Evolutionary conservation across 129 eudicot genomes (phyloP).

Genomic region (Centella asiatica): DNA sequence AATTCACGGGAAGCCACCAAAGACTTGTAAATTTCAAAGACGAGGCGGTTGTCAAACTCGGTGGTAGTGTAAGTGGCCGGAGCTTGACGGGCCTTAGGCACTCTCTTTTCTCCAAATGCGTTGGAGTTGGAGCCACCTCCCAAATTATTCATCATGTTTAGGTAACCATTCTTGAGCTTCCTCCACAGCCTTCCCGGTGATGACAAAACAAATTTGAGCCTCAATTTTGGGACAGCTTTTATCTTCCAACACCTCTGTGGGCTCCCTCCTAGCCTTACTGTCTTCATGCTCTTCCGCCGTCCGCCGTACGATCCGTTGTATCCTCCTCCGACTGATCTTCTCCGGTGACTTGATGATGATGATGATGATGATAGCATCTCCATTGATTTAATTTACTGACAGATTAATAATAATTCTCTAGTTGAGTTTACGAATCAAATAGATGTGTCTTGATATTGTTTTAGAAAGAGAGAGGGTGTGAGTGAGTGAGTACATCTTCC

Average conservation of each 20-base stretch:
- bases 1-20: slow-evolving; percentile 43
- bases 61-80: slow-evolving; percentile 18
- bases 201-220: slow-evolving; percentile 17
- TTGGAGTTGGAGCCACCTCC: slow-evolving; percentile 16
- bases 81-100: slow-evolving; percentile 21
- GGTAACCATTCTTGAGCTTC: slow-evolving; percentile 47
- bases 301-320: not conserved
- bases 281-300: not conserved
- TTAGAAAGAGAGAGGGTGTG: not conserved
- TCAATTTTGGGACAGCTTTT: not conserved
- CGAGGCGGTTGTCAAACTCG: slow-evolving; percentile 46
- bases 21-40: slow-evolving; percentile 52
- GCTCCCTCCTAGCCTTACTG: not conserved
- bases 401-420: too few species aligned
- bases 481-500: not conserved
- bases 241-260: not conserved
- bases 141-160: slow-evolving; percentile 41
- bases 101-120: slow-evolving; percentile 22
- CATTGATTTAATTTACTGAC: not conserved
- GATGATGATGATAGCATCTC: not conserved
- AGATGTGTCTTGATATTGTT: not conserved
- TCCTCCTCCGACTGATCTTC: not conserved
- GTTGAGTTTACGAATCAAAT: not conserved
- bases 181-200: slow-evolving; percentile 46
- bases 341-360: not conserved